phyloP scores from a whole-genome alignment of 2,329 filamentous ascomycete genomes.

The Epichloe coenophiala region DNA sequence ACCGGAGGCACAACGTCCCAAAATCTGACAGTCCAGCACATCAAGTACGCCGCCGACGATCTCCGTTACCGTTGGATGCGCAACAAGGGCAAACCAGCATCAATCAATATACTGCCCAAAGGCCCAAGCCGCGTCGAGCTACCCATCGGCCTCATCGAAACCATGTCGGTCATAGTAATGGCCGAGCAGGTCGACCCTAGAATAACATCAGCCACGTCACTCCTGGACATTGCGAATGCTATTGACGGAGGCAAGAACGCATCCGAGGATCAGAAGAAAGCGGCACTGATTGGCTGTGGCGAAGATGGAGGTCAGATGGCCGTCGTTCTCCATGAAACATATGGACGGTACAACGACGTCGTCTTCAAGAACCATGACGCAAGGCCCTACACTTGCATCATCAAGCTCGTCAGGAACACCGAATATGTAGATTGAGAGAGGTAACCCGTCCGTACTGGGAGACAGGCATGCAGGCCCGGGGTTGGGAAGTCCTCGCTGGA shows the following conservation, averaged over 20 bases:
- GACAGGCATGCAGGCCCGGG: too few relatives aligned
- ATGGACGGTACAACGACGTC: fast-evolving
- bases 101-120: constrained; percentile 8
- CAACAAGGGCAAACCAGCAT: not conserved
- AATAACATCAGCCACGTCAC: constrained; percentile 9
- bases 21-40: not conserved
- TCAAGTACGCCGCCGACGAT: not conserved
- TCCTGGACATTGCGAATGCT: constrained; percentile 12
- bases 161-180: not conserved
- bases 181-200: constrained; percentile 8
- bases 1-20: not conserved
- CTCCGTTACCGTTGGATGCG: constrained; percentile 1
- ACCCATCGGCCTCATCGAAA: not conserved
- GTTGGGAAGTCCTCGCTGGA: too few relatives aligned
- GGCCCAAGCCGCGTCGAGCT: constrained; percentile 11
- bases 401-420: not conserved
- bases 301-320: constrained; percentile 10
- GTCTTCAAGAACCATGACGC: too few relatives aligned
- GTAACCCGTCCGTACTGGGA: too few relatives aligned
- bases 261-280: not conserved
- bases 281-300: constrained; percentile 15
- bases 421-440: too few relatives aligned
- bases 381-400: constrained; percentile 1
- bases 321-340: not conserved
- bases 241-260: constrained; percentile 10